Evolutionary conservation across 306 rosid species (phyloP), one percentile per base, ranked within the genome.

Genomic region (Mimosa bimucronata): DNA sequence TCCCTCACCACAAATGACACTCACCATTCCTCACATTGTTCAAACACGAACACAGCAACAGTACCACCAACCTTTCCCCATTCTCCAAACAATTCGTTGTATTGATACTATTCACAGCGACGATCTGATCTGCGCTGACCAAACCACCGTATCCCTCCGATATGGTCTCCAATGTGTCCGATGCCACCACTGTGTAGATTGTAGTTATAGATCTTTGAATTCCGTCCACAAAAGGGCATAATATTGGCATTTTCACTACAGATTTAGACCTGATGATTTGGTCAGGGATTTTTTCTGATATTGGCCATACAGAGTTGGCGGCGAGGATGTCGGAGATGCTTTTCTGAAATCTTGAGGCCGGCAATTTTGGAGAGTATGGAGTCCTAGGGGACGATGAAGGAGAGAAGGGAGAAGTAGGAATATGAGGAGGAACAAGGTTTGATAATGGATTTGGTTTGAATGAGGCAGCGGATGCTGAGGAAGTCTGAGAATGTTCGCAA

Each of bases 321-420:
- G 87, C 85, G 53, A 86, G 44, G 66, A 88, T 68, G 31, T 84
- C 84, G 19, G 77, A 65, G 10, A 84, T 64, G 13, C 66, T 86
- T 5, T 84, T 74, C 6, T 80, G 61, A 76, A 88, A 88, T 2
- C 89, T 89, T 6, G 67, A 82, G n/a, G n/a, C n/a, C n/a, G 3
- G 89, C 87, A 11, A 88, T 88, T 77, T 88, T 85, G 2, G 92
- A 88, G 80, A 88, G 58, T 52, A 82, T 86, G 8, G 89, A 80
- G 62, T 88, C 88, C 85, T 81, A 88, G 0, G 92, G 92, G 55
- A 88, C 57, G 52, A 82, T 16, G 28, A 82, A 88, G 11, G 84
- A 80, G 85, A 86, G 85, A 29, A 88, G 92, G 1, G 89, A 86
- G 25, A 82, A 65, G 79, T 89, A 86, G 0, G 92, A 37, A 16